phyloP scores from a whole-genome alignment of 345 rosid species.

The Eucalyptus cladocalyx region DNA sequence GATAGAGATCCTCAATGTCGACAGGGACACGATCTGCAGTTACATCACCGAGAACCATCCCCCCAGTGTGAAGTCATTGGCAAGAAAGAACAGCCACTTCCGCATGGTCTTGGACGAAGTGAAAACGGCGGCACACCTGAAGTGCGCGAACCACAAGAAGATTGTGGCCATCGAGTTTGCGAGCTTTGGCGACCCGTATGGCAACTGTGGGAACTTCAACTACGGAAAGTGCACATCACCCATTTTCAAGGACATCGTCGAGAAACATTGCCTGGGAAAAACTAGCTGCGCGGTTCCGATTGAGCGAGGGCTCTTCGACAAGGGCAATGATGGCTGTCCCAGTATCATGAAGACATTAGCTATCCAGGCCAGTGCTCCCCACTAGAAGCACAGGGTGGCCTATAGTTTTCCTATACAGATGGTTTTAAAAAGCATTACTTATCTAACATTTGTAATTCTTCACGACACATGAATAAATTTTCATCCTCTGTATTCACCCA shows the following conservation, averaged over 20 bases:
- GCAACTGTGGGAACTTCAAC: slow-evolving; percentile 45
- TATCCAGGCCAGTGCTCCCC: slow-evolving; percentile 55
- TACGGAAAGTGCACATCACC: slow-evolving; percentile 51
- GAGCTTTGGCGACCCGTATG: slow-evolving; percentile 68
- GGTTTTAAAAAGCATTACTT: not conserved
- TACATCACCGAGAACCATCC: slow-evolving; percentile 40
- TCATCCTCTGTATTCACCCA: not conserved
- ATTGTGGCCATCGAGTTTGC: slow-evolving; percentile 62
- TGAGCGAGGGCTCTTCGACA: slow-evolving; percentile 17
- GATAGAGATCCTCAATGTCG: slow-evolving; percentile 30
- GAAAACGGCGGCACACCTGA: slow-evolving; percentile 33
- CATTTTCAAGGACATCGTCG: slow-evolving; percentile 43
- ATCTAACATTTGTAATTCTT: not conserved
- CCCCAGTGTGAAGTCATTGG: slow-evolving; percentile 51
- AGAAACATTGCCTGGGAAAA: slow-evolving; percentile 63
- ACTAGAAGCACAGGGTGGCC: not conserved
- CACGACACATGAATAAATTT: not conserved
- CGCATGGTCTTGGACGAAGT: slow-evolving; percentile 15
- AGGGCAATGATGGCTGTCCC: slow-evolving; percentile 30
- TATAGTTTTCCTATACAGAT: not conserved
- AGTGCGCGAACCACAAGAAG: slow-evolving; percentile 35
- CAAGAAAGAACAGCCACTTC: slow-evolving; percentile 17
- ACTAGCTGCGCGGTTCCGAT: slow-evolving; percentile 35
- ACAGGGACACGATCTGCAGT: slow-evolving; percentile 80
- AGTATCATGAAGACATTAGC: slow-evolving; percentile 37